phyloP scores from a whole-genome alignment of 495 filamentous ascomycete genomes.

The Trichocladium uniseriatum region DNA sequence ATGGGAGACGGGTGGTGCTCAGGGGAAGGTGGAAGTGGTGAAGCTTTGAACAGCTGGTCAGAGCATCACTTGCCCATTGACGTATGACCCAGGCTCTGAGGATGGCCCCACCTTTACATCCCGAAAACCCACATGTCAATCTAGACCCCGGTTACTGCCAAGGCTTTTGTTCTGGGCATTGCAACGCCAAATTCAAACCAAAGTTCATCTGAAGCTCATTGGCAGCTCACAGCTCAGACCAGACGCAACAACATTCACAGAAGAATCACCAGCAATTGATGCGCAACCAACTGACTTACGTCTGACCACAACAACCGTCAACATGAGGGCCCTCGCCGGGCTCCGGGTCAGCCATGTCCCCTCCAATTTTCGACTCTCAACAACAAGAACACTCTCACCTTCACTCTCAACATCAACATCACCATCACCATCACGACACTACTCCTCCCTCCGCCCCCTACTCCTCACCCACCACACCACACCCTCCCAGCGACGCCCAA shows the following conservation, averaged over 20 bases:
- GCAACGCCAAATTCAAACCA: not conserved
- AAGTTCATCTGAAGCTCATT: not conserved
- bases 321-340: conserved; percentile 1
- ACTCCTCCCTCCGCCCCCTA: not conserved
- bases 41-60: conserved; percentile 5
- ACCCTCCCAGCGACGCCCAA: not conserved
- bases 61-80: not conserved
- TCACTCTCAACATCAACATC: not conserved
- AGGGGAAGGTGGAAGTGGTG: not conserved
- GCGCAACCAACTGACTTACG: not conserved
- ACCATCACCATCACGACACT: not conserved
- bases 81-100: no score
- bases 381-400: not conserved
- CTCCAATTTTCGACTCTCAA: not conserved
- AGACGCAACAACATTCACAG: no score
- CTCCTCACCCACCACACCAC: not conserved
- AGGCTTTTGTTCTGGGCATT: not conserved
- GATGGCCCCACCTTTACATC: no score
- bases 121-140: no score
- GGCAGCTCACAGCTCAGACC: no score
- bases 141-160: not conserved
- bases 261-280: not conserved
- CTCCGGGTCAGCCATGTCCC: not conserved
- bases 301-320: not conserved
- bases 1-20: not conserved